Conservation (phyloP, 345 rosid genomes). For the Salix purpurea region DNA sequence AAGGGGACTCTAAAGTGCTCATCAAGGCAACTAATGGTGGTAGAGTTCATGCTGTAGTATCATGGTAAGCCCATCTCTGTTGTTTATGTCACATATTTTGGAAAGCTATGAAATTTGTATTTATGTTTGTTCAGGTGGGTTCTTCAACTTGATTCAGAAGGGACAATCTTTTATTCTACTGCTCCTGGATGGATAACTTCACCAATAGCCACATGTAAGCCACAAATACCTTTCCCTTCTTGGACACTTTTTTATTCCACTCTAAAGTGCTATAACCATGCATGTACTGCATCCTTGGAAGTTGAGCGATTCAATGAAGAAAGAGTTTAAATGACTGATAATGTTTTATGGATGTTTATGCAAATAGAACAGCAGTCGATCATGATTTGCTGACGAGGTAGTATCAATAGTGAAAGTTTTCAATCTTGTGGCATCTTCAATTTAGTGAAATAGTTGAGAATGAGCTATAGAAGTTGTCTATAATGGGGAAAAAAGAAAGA, state of each 20-base stretch:
- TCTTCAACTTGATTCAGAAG: constrained; percentile 85
- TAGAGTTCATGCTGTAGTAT: constrained; percentile 68
- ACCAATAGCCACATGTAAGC: constrained; percentile 43
- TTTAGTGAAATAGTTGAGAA: not conserved
- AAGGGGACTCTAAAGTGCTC: constrained; percentile 45
- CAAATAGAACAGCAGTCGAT: not conserved
- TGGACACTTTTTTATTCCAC: not conserved
- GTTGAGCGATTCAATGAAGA: too few species aligned
- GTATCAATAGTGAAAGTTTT: not conserved
- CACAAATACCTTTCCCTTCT: not conserved
- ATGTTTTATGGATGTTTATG: not conserved
- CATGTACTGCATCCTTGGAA: not conserved
- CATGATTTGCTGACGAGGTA: not conserved
- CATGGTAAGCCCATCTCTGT: constrained; percentile 51
- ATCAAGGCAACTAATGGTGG: constrained; percentile 59
- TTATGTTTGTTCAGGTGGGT: constrained; percentile 61
- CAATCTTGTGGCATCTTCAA: not conserved
- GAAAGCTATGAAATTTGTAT: not conserved
- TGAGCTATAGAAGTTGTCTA: not conserved
- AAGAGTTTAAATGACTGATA: not conserved
- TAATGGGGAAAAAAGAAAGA: too few species aligned
- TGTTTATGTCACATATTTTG: not conserved
- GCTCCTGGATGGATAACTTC: constrained; percentile 78
- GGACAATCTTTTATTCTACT: constrained; percentile 81
- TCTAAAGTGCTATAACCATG: not conserved